Conservation (phyloP, 441 rosid species). For the Kokia cookei region DNA sequence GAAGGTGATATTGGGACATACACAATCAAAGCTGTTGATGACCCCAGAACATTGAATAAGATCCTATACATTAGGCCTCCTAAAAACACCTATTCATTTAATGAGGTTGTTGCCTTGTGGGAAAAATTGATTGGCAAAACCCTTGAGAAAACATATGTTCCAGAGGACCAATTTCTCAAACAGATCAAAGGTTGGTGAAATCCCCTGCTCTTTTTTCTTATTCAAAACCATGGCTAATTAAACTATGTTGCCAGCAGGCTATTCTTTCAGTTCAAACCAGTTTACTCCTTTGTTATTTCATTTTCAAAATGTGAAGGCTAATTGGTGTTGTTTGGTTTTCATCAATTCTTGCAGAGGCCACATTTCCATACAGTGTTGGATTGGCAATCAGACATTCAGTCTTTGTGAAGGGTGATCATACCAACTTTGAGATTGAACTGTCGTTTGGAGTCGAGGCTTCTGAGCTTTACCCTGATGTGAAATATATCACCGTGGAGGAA, state of each 20-base stretch:
- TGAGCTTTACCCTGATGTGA: constrained; percentile 52
- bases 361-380: constrained; percentile 35
- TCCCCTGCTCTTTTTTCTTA: neutral
- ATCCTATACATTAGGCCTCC: constrained; percentile 41
- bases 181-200: constrained; percentile 27
- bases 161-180: constrained; percentile 47
- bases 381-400: constrained; percentile 39
- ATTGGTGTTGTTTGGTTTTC: neutral
- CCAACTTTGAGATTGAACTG: constrained; percentile 43
- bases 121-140: constrained; percentile 51
- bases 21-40: constrained; percentile 50
- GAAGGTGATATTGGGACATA: constrained; percentile 52
- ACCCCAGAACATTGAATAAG: constrained; percentile 51
- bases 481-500: constrained; percentile 43
- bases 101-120: constrained; percentile 52
- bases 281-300: neutral
- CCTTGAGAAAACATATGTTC: constrained; percentile 34
- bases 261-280: neutral
- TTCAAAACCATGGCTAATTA: neutral
- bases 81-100: constrained; percentile 42
- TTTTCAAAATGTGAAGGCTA: neutral
- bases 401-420: constrained; percentile 43
- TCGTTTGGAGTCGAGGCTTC: constrained; percentile 53
- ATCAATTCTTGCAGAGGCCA: constrained; percentile 29
- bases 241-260: neutral